These are phyloP conservation scores for Pyrenula massariospora DNA, from an alignment of 495 filamentous ascomycete genomes.

Conservation along the genomic window DNA sequence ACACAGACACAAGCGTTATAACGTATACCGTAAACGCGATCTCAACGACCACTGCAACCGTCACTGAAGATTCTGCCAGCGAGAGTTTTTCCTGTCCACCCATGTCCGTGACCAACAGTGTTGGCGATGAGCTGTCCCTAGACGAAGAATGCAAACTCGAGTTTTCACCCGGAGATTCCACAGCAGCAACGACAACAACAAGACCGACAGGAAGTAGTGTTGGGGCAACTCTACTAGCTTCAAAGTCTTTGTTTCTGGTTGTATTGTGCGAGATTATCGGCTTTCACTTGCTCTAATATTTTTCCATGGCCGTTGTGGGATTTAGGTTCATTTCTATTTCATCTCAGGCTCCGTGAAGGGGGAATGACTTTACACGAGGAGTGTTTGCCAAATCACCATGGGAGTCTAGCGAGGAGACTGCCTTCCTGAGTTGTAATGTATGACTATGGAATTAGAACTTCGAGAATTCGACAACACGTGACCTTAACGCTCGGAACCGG, in stretches of 20 bases:
- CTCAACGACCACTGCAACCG: not conserved
- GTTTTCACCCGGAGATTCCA: not conserved
- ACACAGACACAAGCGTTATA: not conserved
- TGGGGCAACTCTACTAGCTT: not conserved
- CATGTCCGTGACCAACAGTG: not conserved
- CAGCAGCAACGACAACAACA: not conserved
- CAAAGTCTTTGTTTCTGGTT: not conserved
- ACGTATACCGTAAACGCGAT: not conserved
- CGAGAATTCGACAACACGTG: too few relatives aligned
- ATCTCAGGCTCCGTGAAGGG: too few relatives aligned
- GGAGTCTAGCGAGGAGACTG: too few relatives aligned
- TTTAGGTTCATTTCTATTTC: too few relatives aligned
- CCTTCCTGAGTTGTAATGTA: too few relatives aligned
- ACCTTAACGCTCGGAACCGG: too few relatives aligned
- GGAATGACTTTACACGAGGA: too few relatives aligned
- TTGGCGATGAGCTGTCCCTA: not conserved
- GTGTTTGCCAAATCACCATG: too few relatives aligned
- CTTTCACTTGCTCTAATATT: too few relatives aligned
- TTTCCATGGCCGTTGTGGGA: too few relatives aligned
- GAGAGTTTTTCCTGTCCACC: not conserved
- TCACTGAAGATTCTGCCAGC: not conserved
- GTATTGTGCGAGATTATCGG: too few relatives aligned
- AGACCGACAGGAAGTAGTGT: not conserved
- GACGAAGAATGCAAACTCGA: not conserved
- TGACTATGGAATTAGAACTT: too few relatives aligned